These are phyloP conservation scores for Cerioporus squamosus DNA, from an alignment of 1,284 basidiomycete genomes.

Conservation along the genomic window DNA sequence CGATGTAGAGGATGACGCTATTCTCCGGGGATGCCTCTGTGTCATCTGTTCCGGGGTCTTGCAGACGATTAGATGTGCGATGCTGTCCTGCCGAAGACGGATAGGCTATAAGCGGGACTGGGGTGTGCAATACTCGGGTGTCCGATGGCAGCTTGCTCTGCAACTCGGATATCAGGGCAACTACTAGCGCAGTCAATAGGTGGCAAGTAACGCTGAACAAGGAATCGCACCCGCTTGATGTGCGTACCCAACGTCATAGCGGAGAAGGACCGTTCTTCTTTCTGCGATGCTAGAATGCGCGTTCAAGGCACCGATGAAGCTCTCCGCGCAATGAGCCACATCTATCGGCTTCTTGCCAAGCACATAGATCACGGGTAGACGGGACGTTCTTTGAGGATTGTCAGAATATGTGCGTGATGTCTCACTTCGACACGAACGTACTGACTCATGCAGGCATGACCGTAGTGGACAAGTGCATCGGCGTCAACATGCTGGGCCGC, in stretches of 20 bases:
- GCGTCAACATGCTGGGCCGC: conserved; percentile 95
- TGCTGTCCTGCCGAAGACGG: conserved; percentile 14
- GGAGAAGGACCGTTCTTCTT: conserved; percentile 50
- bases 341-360: conserved; percentile 74
- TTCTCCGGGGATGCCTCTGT: conserved; percentile 10
- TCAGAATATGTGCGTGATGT: not conserved
- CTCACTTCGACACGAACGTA: conserved; percentile 41
- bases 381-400: conserved; percentile 59
- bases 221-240: conserved; percentile 58
- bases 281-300: conserved; percentile 11
- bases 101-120: conserved; percentile 19
- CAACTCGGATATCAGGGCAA: conserved; percentile 34
- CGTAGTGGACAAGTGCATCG: conserved; percentile 93
- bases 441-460: conserved; percentile 95
- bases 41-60: not conserved
- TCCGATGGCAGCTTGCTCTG: conserved; percentile 2
- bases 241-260: conserved; percentile 85
- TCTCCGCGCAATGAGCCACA: conserved; percentile 50
- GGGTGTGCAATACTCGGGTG: conserved; percentile 25
- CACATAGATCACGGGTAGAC: conserved; percentile 85
- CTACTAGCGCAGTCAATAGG: conserved; percentile 29
- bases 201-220: not conserved
- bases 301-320: conserved; percentile 44
- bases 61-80: not conserved
- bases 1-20: conserved; percentile 80